phyloP scores from a whole-genome alignment of 2,329 filamentous ascomycete species.

The Ceratocystis eucalypticola region DNA sequence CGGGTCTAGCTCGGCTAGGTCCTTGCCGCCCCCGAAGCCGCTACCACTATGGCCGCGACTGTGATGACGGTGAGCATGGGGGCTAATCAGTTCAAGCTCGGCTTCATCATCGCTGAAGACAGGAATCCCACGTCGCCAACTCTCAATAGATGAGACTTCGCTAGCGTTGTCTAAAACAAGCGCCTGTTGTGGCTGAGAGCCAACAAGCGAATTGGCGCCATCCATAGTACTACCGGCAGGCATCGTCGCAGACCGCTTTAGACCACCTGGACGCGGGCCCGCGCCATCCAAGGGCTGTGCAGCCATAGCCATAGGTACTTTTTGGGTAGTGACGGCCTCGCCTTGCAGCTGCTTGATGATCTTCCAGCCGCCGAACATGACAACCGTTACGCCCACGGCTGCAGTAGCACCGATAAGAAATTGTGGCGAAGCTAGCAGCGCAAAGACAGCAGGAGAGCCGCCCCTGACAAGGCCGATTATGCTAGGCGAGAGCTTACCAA shows the following conservation, averaged over 20 bases:
- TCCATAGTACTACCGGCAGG: slow-evolving; percentile 17
- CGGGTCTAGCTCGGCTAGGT: slow-evolving; percentile 31
- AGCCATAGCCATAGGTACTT: slow-evolving; percentile 24
- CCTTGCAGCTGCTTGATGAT: slow-evolving; percentile 76
- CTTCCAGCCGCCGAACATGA: slow-evolving; percentile 93
- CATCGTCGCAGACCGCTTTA: slow-evolving; percentile 13
- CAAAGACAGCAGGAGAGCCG: slow-evolving; percentile 73
- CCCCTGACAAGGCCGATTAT: slow-evolving; percentile 64
- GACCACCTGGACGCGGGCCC: not conserved
- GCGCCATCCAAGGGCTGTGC: slow-evolving; percentile 10
- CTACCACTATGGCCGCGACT: slow-evolving; percentile 21
- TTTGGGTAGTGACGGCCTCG: slow-evolving; percentile 21
- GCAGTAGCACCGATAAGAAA: slow-evolving; percentile 88
- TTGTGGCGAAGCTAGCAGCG: slow-evolving; percentile 74
- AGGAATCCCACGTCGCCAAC: slow-evolving; percentile 39
- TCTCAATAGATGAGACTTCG: slow-evolving; percentile 45
- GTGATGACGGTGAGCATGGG: slow-evolving; percentile 36
- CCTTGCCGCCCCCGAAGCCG: slow-evolving; percentile 25
- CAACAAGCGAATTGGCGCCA: slow-evolving; percentile 26
- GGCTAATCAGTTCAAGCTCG: slow-evolving; percentile 45
- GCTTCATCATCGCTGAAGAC: slow-evolving; percentile 35
- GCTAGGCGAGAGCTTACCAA: slow-evolving; percentile 71
- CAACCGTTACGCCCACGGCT: slow-evolving; percentile 81
- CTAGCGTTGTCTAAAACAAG: slow-evolving; percentile 34
- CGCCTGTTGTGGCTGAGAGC: slow-evolving; percentile 33